A percentile compares a stretch with the other conserved stretches of the same genome.
phyloP scores from a whole-genome alignment of 2,329 filamentous ascomycete genomes.

The Grosmannia huntii region DNA sequence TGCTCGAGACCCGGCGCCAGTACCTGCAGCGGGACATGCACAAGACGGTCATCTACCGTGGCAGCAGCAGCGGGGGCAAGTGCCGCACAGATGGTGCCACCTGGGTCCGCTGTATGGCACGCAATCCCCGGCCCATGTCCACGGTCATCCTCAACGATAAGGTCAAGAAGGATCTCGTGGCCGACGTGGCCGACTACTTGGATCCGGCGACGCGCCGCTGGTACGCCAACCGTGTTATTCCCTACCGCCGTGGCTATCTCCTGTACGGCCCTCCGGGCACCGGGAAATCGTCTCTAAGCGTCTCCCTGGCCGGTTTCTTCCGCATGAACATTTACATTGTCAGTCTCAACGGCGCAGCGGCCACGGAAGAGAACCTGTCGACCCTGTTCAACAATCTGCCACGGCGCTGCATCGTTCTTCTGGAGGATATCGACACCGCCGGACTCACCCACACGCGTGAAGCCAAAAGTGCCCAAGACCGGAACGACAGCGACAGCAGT shows the following conservation, averaged over 20 bases:
- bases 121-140: conserved; percentile 47
- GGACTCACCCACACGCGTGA: conserved; percentile 52
- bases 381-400: conserved; percentile 55
- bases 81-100: conserved; percentile 24
- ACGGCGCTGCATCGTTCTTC: conserved; percentile 55
- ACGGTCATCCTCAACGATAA: conserved; percentile 52
- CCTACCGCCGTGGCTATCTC: conserved; percentile 73
- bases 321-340: conserved; percentile 62
- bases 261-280: conserved; percentile 71
- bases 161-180: conserved; percentile 45
- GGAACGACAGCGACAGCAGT: conserved; percentile 8
- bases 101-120: conserved; percentile 52
- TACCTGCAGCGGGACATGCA: conserved; percentile 45
- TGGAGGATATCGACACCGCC: conserved; percentile 66
- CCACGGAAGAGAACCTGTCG: conserved; percentile 53
- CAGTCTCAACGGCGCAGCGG: conserved; percentile 47
- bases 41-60: conserved; percentile 55
- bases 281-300: conserved; percentile 61
- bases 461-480: conserved; percentile 7
- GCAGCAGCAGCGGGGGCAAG: conserved; percentile 27
- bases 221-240: conserved; percentile 75
- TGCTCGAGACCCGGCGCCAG: conserved; percentile 41
- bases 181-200: conserved; percentile 51
- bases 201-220: conserved; percentile 53
- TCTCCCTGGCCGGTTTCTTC: conserved; percentile 58